Evolutionary conservation across 441 rosid genomes (phyloP).

Genomic region (Kokia cookei): DNA sequence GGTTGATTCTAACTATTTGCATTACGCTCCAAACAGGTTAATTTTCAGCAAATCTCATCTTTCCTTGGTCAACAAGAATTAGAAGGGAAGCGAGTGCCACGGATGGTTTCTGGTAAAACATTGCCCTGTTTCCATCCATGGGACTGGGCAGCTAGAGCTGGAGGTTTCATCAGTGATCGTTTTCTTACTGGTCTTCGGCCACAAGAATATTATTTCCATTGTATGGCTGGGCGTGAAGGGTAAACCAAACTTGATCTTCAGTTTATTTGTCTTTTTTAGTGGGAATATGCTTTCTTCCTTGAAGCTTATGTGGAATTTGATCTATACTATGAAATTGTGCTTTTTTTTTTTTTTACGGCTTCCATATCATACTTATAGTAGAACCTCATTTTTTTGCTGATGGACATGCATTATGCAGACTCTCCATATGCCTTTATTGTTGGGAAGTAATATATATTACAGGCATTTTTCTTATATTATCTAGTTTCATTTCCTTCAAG

Average conservation of each 20-base stretch:
- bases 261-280: not conserved
- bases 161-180: slow-evolving; percentile 94
- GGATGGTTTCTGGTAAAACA: slow-evolving; percentile 99
- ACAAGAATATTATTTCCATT: slow-evolving; percentile 98
- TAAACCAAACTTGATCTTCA: slow-evolving; percentile 23
- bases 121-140: slow-evolving; percentile 95
- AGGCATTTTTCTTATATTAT: not conserved
- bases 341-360: not conserved
- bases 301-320: not conserved
- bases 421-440: not conserved
- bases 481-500: not conserved
- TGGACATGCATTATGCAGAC: not conserved
- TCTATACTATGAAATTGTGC: not conserved
- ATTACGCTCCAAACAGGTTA: slow-evolving; percentile 58
- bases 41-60: slow-evolving; percentile 98
- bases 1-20: not conserved
- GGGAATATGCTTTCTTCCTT: not conserved
- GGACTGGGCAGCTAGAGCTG: slow-evolving; percentile 99
- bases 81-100: slow-evolving; percentile 98
- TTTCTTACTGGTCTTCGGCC: slow-evolving; percentile 99
- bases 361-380: not conserved
- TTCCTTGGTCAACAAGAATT: slow-evolving; percentile 97
- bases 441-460: not conserved
- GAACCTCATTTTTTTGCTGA: not conserved
- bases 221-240: slow-evolving; percentile 99